Evolutionary conservation across 2,329 filamentous ascomycete genomes (phyloP).

Genomic region (Bimuria novae-zelandiae): DNA sequence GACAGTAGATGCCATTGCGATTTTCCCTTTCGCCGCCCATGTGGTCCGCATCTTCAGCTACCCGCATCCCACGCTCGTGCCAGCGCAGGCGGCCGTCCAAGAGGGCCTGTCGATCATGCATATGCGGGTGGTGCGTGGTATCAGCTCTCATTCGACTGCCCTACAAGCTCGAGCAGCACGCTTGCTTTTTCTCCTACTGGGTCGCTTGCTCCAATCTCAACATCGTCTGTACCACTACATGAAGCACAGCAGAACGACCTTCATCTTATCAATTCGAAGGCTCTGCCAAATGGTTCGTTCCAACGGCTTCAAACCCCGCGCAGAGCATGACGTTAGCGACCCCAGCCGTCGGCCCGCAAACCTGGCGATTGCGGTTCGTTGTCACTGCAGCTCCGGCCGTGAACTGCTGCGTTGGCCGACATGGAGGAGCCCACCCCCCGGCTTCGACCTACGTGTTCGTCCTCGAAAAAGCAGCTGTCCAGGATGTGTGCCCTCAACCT

Average conservation of each 20-base stretch:
- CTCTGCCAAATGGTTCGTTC: too few species aligned
- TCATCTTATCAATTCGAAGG: too few species aligned
- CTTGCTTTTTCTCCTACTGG: constrained; percentile 36
- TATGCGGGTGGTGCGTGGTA: constrained; percentile 22
- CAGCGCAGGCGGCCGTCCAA: constrained; percentile 1
- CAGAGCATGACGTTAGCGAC: not conserved
- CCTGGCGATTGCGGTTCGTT: constrained; percentile 21
- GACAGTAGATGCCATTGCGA: too few species aligned
- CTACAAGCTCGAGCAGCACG: constrained; percentile 19
- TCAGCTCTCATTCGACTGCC: constrained; percentile 34
- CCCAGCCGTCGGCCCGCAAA: constrained; percentile 16
- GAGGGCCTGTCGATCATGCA: constrained; percentile 11
- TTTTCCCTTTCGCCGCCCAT: not conserved
- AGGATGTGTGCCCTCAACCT: constrained; percentile 2
- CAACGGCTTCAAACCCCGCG: too few species aligned
- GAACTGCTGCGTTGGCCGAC: constrained; percentile 28
- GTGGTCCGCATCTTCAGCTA: too few species aligned
- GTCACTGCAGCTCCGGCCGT: constrained; percentile 24
- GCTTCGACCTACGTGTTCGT: constrained; percentile 20
- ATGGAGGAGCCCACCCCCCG: constrained; percentile 8
- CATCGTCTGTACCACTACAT: constrained; percentile 3
- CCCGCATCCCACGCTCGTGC: not conserved
- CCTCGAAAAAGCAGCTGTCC: not conserved
- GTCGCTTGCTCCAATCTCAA: constrained; percentile 6
- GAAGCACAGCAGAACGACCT: not conserved